Conservation (phyloP, 2,329 filamentous ascomycete species). For the Graphilbum sp. region DNA sequence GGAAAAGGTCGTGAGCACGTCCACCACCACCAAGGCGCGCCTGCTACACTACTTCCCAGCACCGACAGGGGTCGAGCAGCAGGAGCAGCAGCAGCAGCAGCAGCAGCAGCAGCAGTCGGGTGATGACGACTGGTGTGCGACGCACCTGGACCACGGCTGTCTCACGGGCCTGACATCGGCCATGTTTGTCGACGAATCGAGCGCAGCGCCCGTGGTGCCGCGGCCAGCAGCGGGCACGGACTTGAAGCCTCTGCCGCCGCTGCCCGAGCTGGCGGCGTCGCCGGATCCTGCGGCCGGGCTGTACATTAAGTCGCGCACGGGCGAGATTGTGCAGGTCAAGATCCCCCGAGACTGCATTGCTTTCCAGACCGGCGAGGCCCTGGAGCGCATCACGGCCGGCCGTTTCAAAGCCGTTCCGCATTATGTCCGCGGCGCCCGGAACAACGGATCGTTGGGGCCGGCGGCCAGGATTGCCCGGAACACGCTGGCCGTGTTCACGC, state of each 20-base stretch:
- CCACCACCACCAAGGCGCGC: constrained; percentile 77
- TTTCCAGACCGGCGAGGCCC: constrained; percentile 87
- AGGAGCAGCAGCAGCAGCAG: constrained; percentile 8
- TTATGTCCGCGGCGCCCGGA: constrained; percentile 66
- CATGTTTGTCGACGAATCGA: constrained; percentile 80
- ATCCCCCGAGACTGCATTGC: constrained; percentile 86
- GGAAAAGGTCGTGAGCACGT: constrained; percentile 71
- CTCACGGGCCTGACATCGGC: constrained; percentile 86
- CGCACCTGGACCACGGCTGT: constrained; percentile 81
- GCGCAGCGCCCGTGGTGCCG: constrained; percentile 14
- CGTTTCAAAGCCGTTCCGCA: constrained; percentile 90
- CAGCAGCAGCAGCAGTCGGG: too few species aligned
- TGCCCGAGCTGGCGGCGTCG: constrained; percentile 56
- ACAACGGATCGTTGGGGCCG: constrained; percentile 14
- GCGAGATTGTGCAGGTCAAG: constrained; percentile 72
- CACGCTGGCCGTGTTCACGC: constrained; percentile 90
- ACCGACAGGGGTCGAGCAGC: constrained; percentile 13
- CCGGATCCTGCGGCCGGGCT: constrained; percentile 76
- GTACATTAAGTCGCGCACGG: constrained; percentile 82
- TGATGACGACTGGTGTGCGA: constrained; percentile 94
- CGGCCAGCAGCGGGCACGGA: constrained; percentile 13
- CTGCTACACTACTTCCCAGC: constrained; percentile 83
- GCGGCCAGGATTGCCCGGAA: constrained; percentile 53
- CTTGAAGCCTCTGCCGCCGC: constrained; percentile 22
- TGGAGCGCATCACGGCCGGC: constrained; percentile 82